Conservation (phyloP, 805 yeast genomes). For the Saturnispora sanitii region DNA sequence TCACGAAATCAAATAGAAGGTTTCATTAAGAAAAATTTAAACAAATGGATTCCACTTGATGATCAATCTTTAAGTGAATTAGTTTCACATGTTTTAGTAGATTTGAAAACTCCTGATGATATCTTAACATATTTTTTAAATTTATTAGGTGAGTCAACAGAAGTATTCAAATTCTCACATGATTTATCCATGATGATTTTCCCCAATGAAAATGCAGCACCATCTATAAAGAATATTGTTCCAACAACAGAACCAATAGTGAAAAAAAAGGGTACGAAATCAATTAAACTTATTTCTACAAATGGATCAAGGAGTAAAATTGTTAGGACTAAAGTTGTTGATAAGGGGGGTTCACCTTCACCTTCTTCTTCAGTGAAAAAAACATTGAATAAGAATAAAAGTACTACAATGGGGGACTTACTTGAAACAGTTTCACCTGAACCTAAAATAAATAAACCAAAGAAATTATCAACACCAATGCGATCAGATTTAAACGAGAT, state of each 20-base stretch:
- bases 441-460: no score
- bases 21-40: constrained; percentile 18
- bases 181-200: no score
- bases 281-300: constrained; percentile 13
- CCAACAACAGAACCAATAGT: constrained; percentile 9
- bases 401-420: no score
- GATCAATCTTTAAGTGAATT: constrained; percentile 44
- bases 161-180: constrained; percentile 38
- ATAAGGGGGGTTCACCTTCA: no score
- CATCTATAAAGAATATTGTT: no score
- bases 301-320: constrained; percentile 11
- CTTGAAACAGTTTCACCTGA: no score
- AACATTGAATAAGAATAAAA: background rate
- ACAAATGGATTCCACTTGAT: constrained; percentile 45
- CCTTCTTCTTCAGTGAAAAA: background rate
- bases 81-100: constrained; percentile 40
- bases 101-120: constrained; percentile 36
- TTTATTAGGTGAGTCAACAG: constrained; percentile 48
- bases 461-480: no score
- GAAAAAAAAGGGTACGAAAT: constrained; percentile 10
- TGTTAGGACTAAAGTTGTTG: constrained; percentile 9
- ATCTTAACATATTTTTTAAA: constrained; percentile 45
- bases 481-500: constrained; percentile 43
- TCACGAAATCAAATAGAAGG: constrained; percentile 19
- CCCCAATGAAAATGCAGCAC: no score